phyloP scores from a whole-genome alignment of 495 filamentous ascomycete species.

The Xanthoparmelia taractica region DNA sequence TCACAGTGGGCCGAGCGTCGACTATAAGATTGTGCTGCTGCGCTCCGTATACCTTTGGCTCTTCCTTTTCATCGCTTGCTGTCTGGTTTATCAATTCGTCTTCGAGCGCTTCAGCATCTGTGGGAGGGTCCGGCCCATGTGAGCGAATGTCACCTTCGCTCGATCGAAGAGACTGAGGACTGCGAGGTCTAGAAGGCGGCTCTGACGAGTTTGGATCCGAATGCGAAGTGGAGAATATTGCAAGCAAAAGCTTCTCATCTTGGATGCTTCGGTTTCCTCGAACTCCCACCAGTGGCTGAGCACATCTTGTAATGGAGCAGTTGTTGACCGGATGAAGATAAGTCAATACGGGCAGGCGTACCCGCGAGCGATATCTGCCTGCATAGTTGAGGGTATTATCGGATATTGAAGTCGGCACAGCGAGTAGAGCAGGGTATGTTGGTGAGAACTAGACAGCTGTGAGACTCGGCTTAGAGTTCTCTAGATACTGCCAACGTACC shows the following conservation, averaged over 20 bases:
- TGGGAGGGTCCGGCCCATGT: slow-evolving; percentile 40
- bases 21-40: slow-evolving; percentile 95
- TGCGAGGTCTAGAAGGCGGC: slow-evolving; percentile 34
- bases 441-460: slow-evolving; percentile 63
- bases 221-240: slow-evolving; percentile 79
- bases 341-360: slow-evolving; percentile 77
- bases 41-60: slow-evolving; percentile 72
- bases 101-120: slow-evolving; percentile 59
- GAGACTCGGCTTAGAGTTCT: slow-evolving; percentile 22
- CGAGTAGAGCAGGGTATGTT: slow-evolving; percentile 85
- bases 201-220: slow-evolving; percentile 26
- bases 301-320: slow-evolving; percentile 91
- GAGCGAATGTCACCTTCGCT: slow-evolving; percentile 46
- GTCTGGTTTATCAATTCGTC: slow-evolving; percentile 58
- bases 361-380: slow-evolving; percentile 75
- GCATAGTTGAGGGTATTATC: slow-evolving; percentile 96
- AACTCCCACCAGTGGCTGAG: slow-evolving; percentile 85
- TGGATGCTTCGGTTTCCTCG: slow-evolving; percentile 86
- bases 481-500: slow-evolving; percentile 35
- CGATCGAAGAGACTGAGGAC: slow-evolving; percentile 41
- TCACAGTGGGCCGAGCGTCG: slow-evolving; percentile 90
- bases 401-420: slow-evolving; percentile 79
- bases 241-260: slow-evolving; percentile 85
- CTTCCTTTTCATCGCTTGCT: slow-evolving; percentile 37
- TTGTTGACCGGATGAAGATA: slow-evolving; percentile 96